A percentile compares a stretch with the other conserved stretches of the same genome.
phyloP scores from a whole-genome alignment of 805 yeast genomes.

The Millerozyma acaciae region DNA sequence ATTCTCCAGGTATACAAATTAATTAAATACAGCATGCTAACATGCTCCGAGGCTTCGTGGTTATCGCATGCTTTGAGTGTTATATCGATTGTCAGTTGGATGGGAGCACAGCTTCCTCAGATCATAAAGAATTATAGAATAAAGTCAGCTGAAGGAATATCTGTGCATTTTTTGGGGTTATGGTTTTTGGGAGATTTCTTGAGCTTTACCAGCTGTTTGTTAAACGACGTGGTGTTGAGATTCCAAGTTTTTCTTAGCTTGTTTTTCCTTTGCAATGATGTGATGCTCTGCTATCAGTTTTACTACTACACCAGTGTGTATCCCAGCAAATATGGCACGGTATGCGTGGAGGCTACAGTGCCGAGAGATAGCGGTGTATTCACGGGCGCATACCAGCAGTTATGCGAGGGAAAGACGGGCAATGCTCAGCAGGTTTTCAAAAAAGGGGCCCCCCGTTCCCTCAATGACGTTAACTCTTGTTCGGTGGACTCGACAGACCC shows the following conservation, averaged over 20 bases:
- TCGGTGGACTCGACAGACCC: too few species aligned
- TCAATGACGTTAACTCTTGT: too few species aligned
- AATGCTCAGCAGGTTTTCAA: too few species aligned
- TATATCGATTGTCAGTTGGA: slow-evolving; percentile 55
- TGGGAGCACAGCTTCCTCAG: slow-evolving; percentile 74
- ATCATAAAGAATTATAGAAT: slow-evolving; percentile 53
- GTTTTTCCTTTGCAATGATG: slow-evolving; percentile 37
- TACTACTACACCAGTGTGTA: slow-evolving; percentile 39
- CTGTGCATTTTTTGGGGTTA: slow-evolving; percentile 52
- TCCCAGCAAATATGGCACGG: slow-evolving; percentile 17
- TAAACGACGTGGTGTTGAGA: slow-evolving; percentile 33
- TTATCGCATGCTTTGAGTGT: slow-evolving; percentile 31
- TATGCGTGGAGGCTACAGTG: not conserved
- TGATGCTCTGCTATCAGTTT: slow-evolving; percentile 37
- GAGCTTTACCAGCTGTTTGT: slow-evolving; percentile 43
- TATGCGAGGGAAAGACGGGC: not conserved
- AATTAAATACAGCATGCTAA: slow-evolving; percentile 1
- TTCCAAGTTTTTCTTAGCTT: slow-evolving; percentile 39
- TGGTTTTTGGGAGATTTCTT: slow-evolving; percentile 67
- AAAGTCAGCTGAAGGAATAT: slow-evolving; percentile 65
- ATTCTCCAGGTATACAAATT: too few species aligned
- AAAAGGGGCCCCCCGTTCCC: too few species aligned
- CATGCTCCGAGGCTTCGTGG: slow-evolving; percentile 4
- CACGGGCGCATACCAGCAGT: not conserved
- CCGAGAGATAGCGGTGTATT: not conserved